Evolutionary conservation across 1,284 basidiomycete species (phyloP).

Genomic region (Papiliotrema fonsecae): DNA sequence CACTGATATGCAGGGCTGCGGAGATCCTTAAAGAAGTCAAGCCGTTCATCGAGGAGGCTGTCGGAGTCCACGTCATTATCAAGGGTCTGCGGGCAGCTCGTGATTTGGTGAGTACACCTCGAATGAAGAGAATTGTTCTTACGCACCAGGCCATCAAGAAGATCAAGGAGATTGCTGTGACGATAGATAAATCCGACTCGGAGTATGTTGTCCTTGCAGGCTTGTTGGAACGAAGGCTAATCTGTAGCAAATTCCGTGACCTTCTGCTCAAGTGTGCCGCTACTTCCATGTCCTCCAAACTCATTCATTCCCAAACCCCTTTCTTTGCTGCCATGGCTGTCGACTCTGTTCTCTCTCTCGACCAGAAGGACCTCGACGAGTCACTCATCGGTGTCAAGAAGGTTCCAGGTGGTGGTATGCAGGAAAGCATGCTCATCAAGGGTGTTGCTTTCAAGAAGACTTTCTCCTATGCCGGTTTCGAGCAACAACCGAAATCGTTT

Average conservation of each 20-base stretch:
- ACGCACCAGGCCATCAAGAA: conserved; percentile 68
- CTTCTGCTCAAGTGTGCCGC: conserved; percentile 93
- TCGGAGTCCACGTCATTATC: conserved; percentile 96
- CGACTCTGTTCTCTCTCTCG: conserved; percentile 86
- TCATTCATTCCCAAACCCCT: conserved; percentile 97
- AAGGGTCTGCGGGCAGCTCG: conserved; percentile 89
- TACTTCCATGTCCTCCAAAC: conserved; percentile 98
- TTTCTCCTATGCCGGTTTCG: conserved; percentile 97
- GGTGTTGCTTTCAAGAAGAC: conserved; percentile 99
- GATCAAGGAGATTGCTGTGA: conserved; percentile 85
- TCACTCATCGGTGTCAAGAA: conserved; percentile 98
- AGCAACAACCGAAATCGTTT: conserved; percentile 97
- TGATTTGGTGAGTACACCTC: conserved; percentile 60
- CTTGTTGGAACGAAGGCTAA: background rate
- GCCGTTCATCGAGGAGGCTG: conserved; percentile 91
- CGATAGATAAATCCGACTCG: conserved; percentile 83
- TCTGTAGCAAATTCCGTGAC: conserved; percentile 71
- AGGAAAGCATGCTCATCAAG: conserved; percentile 80
- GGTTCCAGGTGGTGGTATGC: conserved; percentile 97
- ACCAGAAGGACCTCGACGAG: conserved; percentile 92
- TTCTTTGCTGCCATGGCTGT: conserved; percentile 99
- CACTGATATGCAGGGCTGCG: conserved; percentile 57
- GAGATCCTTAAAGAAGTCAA: conserved; percentile 92
- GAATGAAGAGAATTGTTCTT: background rate
- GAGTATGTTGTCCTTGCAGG: conserved; percentile 56